phyloP scores from a whole-genome alignment of 257 asterid genomes.

The Petrea volubilis region DNA sequence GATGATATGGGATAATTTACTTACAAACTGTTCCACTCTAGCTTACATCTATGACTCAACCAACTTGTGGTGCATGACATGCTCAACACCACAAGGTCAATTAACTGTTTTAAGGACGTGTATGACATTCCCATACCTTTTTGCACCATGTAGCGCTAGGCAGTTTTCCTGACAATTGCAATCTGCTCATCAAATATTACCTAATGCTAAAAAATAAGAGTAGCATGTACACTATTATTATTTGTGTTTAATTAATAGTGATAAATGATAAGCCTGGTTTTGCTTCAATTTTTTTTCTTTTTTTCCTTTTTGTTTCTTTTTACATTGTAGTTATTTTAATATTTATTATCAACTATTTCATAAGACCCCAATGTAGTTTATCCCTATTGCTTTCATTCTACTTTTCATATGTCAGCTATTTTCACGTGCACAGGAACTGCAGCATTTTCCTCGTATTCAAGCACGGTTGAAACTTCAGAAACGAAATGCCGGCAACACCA shows the following conservation, averaged over 20 bases:
- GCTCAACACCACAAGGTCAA: background rate
- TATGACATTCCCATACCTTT: background rate
- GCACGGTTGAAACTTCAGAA: constrained; percentile 61
- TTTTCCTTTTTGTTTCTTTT: too few species aligned
- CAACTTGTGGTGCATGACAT: background rate
- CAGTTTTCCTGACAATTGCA: background rate
- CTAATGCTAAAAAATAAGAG: background rate
- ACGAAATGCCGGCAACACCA: constrained; percentile 38
- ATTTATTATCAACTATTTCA: background rate
- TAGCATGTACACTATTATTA: background rate
- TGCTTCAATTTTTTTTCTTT: background rate
- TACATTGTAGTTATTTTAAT: too few species aligned
- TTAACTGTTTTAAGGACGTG: background rate
- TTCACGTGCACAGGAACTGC: constrained; percentile 59
- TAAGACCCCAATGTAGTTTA: background rate
- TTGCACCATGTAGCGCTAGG: background rate
- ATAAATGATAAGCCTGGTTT: background rate
- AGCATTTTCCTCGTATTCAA: constrained; percentile 66
- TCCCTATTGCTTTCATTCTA: constrained; percentile 9
- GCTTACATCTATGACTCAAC: background rate
- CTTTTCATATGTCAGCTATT: constrained; percentile 2
- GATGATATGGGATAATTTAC: too few species aligned
- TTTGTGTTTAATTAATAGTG: background rate
- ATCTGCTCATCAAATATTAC: background rate
- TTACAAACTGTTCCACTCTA: background rate